Conservation (phyloP, 148 eudicot genomes). For the Fagopyrum homotropicum region DNA sequence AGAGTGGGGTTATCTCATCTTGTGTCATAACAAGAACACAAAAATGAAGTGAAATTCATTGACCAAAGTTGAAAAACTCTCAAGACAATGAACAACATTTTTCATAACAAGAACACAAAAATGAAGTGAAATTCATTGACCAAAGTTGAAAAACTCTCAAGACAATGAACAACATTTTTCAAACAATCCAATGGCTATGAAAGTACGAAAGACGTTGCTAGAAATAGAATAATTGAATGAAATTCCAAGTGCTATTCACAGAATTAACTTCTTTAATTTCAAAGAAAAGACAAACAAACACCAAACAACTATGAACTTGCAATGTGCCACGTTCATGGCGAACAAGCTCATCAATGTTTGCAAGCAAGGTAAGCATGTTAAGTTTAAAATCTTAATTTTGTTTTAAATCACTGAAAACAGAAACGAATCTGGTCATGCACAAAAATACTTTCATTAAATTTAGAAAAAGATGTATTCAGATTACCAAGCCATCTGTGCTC, state of each 20-base stretch:
- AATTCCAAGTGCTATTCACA: background rate
- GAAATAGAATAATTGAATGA: background rate
- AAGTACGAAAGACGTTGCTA: background rate
- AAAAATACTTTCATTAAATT: background rate
- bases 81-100: background rate
- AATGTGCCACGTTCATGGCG: background rate
- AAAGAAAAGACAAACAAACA: background rate
- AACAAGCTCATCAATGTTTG: background rate
- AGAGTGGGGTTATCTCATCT: background rate
- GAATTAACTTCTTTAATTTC: background rate
- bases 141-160: background rate
- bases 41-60: background rate
- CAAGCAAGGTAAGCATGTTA: background rate
- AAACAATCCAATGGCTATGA: background rate
- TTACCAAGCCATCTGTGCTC: conserved; percentile 93
- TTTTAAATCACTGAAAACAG: background rate
- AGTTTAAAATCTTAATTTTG: background rate
- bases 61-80: background rate
- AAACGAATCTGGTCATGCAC: background rate
- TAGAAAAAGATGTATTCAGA: background rate
- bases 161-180: background rate
- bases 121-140: no score
- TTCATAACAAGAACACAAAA: background rate
- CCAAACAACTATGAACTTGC: background rate
- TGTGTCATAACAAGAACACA: background rate